Evolutionary conservation across 805 yeast genomes (phyloP).

Genomic region (Wickerhamiella galacta): DNA sequence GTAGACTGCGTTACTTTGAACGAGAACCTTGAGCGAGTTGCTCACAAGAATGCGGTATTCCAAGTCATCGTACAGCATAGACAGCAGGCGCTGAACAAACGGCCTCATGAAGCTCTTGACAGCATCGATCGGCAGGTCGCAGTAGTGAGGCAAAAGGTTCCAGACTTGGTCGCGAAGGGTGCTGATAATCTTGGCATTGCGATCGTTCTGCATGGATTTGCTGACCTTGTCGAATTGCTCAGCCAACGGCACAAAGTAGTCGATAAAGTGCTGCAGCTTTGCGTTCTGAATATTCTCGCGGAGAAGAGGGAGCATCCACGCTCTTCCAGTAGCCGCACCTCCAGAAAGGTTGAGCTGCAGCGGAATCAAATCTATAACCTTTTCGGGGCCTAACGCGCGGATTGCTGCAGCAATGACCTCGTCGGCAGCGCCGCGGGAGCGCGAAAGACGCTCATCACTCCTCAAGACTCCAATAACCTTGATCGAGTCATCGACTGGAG

Average conservation of each 20-base stretch:
- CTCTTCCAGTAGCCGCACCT: conserved; percentile 55
- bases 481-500: conserved; percentile 54
- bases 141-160: conserved; percentile 79
- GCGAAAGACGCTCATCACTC: conserved; percentile 52
- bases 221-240: conserved; percentile 18
- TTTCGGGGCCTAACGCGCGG: conserved; percentile 71
- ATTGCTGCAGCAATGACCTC: conserved; percentile 65
- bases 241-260: conserved; percentile 48
- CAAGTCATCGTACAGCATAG: conserved; percentile 54
- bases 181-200: conserved; percentile 60
- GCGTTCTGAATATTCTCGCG: conserved; percentile 75
- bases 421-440: conserved; percentile 61
- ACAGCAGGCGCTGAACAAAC: conserved; percentile 65
- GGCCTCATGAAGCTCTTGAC: conserved; percentile 44
- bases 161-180: conserved; percentile 85
- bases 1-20: conserved; percentile 56
- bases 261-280: conserved; percentile 42
- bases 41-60: conserved; percentile 70
- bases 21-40: conserved; percentile 59
- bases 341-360: conserved; percentile 44
- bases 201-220: conserved; percentile 24
- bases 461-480: conserved; percentile 75
- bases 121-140: conserved; percentile 72
- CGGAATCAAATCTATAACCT: conserved; percentile 58
- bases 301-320: conserved; percentile 83